Percentiles rank a stretch among this genome's conserved stretches.
Evolutionary conservation across 1,284 basidiomycete genomes (phyloP).

Genomic region (Takashimella koratensis): DNA sequence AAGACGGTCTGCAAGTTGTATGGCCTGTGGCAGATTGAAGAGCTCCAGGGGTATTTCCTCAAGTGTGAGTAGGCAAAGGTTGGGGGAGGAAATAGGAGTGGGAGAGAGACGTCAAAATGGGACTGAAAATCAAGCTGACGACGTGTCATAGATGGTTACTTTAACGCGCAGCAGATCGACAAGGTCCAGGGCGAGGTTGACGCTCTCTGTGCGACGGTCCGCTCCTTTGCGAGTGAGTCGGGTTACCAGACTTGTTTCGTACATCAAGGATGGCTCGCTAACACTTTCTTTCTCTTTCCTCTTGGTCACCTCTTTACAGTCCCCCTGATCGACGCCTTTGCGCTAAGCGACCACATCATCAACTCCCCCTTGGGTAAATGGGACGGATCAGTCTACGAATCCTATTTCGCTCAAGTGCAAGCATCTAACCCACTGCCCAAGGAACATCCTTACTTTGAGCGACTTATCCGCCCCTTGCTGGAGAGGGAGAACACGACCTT

Average conservation of each 20-base stretch:
- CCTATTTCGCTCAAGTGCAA: constrained; percentile 53
- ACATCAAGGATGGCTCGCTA: background rate
- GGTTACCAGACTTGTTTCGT: no score
- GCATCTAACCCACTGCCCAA: constrained; percentile 45
- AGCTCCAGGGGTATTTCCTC: constrained; percentile 57
- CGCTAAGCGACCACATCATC: constrained; percentile 56
- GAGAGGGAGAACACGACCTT: constrained; percentile 50
- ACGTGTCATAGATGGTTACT: constrained; percentile 47
- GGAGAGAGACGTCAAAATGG: background rate
- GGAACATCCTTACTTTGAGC: constrained; percentile 55
- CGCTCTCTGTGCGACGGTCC: constrained; percentile 52
- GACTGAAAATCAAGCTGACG: background rate
- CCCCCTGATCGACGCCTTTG: constrained; percentile 56
- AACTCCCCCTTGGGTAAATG: constrained; percentile 57
- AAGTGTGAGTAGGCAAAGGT: constrained; percentile 42
- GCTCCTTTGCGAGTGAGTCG: constrained; percentile 50
- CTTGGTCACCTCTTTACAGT: constrained; percentile 38
- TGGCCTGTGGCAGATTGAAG: constrained; percentile 58
- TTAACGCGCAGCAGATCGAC: constrained; percentile 51
- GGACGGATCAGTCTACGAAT: constrained; percentile 52
- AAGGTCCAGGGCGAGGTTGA: constrained; percentile 51
- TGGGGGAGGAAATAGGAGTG: background rate
- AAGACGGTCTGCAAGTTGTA: constrained; percentile 48
- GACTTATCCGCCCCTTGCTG: constrained; percentile 56
- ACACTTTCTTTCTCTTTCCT: background rate